Evolutionary conservation across 1,284 basidiomycete genomes (phyloP).

Genomic region (Austroboletus niveus): DNA sequence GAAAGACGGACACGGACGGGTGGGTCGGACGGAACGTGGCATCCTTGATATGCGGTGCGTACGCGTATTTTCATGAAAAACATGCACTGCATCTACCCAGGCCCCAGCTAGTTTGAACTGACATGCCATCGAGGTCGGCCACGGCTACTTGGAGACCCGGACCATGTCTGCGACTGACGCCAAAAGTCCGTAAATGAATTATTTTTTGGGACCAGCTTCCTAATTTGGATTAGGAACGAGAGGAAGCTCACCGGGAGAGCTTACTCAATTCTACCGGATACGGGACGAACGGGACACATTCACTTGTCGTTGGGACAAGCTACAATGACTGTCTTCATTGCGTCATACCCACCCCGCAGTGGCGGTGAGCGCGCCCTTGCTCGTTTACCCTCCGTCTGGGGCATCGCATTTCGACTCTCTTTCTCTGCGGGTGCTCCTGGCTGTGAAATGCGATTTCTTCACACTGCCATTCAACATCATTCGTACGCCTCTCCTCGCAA

Average conservation of each 20-base stretch:
- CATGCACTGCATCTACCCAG: conserved; percentile 22
- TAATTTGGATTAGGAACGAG: conserved; percentile 2
- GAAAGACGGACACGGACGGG: background rate
- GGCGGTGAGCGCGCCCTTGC: conserved; percentile 29
- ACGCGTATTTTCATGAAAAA: conserved; percentile 8
- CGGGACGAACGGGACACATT: conserved; percentile 15
- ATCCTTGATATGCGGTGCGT: conserved; percentile 22
- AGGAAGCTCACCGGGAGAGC: conserved; percentile 26
- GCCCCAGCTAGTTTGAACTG: conserved; percentile 4
- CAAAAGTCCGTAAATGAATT: conserved; percentile 3
- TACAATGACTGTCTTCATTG: conserved; percentile 10
- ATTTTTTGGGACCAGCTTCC: background rate
- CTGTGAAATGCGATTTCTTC: conserved; percentile 33
- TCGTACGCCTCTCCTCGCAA: conserved; percentile 18
- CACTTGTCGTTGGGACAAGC: conserved; percentile 8
- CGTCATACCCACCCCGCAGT: conserved; percentile 29
- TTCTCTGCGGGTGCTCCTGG: conserved; percentile 28
- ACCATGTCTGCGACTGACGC: background rate
- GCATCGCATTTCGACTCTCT: conserved; percentile 31
- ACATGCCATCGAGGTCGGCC: conserved; percentile 14
- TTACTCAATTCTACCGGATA: conserved; percentile 16
- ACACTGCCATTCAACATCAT: conserved; percentile 29
- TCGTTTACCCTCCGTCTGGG: conserved; percentile 9
- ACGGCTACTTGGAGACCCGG: conserved; percentile 25
- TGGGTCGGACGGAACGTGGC: background rate